Percentiles rank a stretch among this genome's conserved stretches.
phyloP scores from a whole-genome alignment of 2,329 filamentous ascomycete species.

The Hypomyces perniciosus region DNA sequence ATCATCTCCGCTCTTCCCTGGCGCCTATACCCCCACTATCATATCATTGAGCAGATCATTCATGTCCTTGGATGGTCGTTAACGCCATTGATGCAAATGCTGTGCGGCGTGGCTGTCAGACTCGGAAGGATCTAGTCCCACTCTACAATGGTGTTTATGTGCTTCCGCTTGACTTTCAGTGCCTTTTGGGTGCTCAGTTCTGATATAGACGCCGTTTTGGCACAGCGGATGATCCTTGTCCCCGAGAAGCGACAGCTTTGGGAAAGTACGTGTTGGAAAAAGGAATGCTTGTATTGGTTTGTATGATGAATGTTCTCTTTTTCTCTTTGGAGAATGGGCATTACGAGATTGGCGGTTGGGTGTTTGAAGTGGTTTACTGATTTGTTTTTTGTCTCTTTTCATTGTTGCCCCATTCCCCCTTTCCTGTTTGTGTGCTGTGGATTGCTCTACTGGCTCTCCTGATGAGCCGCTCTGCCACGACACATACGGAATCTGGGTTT shows the following conservation, averaged over 20 bases:
- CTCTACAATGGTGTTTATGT: background rate
- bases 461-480: background rate
- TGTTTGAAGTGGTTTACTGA: background rate
- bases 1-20: background rate
- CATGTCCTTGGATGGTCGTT: constrained; percentile 2
- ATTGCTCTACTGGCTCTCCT: constrained; percentile 4
- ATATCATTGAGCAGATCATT: constrained; percentile 10
- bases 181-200: background rate
- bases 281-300: constrained; percentile 3
- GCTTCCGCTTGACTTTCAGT: background rate
- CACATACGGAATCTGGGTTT: background rate
- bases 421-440: background rate
- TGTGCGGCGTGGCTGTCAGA: constrained; percentile 1
- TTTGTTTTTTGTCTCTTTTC: background rate
- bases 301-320: constrained; percentile 10
- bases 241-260: background rate
- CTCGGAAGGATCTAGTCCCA: constrained; percentile 5
- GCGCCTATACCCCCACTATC: background rate
- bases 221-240: background rate
- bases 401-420: constrained; percentile 1
- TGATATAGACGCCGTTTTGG: constrained; percentile 7
- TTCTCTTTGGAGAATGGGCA: constrained; percentile 11
- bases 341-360: constrained; percentile 3
- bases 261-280: background rate
- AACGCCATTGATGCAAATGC: constrained; percentile 1